Conservation (phyloP, 2,329 filamentous ascomycete genomes). For the Conoideocrella luteorostrata region DNA sequence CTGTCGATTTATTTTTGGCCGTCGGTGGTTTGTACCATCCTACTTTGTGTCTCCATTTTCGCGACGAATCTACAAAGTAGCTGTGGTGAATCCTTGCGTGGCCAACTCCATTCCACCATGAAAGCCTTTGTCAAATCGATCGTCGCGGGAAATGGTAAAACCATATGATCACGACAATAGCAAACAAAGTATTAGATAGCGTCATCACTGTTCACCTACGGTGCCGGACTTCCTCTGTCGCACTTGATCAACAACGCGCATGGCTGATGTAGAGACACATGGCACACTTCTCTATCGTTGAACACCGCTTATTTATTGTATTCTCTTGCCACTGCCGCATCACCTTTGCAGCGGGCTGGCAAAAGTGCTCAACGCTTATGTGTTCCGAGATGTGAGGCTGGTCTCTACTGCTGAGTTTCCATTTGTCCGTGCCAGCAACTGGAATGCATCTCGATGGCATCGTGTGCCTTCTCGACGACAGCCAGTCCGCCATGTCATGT, state of each 20-base stretch:
- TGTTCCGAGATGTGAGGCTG: background rate
- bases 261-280: too few species aligned
- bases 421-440: conserved; percentile 9
- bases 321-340: background rate
- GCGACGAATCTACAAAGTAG: too few species aligned
- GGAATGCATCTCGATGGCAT: conserved; percentile 12
- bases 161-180: background rate
- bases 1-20: background rate
- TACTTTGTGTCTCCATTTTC: too few species aligned
- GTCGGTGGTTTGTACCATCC: background rate
- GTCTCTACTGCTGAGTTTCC: conserved; percentile 5
- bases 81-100: background rate
- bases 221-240: too few species aligned
- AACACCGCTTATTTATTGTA: too few species aligned
- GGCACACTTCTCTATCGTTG: too few species aligned
- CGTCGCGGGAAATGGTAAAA: background rate
- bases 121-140: background rate
- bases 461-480: background rate
- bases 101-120: background rate
- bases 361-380: background rate
- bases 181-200: background rate
- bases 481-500: background rate
- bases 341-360: background rate
- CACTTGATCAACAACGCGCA: too few species aligned
- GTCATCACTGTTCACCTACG: too few species aligned